Base-by-base conservation (phyloP, 768 basidiomycete genomes). In the Sporobolomyces roseus region DNA sequence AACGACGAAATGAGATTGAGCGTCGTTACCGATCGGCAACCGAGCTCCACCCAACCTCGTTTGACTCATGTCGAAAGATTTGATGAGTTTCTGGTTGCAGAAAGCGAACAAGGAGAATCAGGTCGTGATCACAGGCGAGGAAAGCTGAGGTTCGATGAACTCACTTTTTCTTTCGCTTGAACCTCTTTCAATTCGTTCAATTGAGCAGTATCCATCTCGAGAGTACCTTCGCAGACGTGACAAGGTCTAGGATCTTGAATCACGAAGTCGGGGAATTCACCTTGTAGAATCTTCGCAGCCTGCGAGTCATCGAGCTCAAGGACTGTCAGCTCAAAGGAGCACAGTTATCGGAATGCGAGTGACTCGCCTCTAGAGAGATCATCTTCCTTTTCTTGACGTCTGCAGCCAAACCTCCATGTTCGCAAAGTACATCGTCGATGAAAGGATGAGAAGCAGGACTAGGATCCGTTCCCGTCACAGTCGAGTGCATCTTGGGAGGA, bases 401-500 rank as follows among this genome's bases (percentile, higher is more conserved):
- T 27, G 84, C 80, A 27, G 84, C 83, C 58, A 91, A 78, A 0
- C 78, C 80, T 29, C 83, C 86, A 70, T 93, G 91, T 75, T 87
- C 87, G 76, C 91, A 93, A 4, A 79, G 75, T 55, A 91, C 86
- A 75, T 92, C 83, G 41, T 77, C 76, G 49, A 77, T 73, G 77
- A 82, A 91, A 33, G 84, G 83, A 8, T 77, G 76, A 32, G 83
- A 81, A 74, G 87, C 85, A 7, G 91, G 91, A 19, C 83, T 79
- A 14, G 87, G 88, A 78, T 93, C 91, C 30, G 76, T 78, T 21
- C 80, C 43, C 78, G 74, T 33, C 80, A 78, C 25, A 1, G 27
- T 8, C 1, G 12, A n/a, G 76, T 92, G 90, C 88, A 92, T 90
- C 78, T 84, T 88, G 29, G 91, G 91, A 73, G 83, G 87, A 51